Evolutionary conservation across 129 eudicot species (phyloP), one percentile per base, ranked within the genome.

Genomic region (Tagetes erecta): DNA sequence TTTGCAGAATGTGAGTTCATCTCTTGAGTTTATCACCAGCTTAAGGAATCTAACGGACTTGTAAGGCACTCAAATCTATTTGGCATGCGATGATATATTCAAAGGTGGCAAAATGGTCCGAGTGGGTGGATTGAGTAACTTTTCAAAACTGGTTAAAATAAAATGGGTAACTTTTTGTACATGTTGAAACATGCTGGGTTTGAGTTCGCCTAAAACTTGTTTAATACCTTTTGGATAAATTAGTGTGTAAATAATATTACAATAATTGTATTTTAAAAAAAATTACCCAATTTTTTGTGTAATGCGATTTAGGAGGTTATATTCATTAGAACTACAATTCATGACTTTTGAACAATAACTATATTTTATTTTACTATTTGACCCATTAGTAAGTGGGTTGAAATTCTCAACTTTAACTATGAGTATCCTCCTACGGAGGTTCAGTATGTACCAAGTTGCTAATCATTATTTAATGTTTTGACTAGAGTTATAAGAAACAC

Each of bases 1-100:
- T 83, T 58, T 91, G 73, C 88, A 84, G 40, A 88, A 91, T 79
- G 84, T 84, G 67, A 88, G 85, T 83, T 80, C 88, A 45, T 84
- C 97, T 9, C 83, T 91, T 64, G 91, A 84, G 14, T 91, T 91
- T 59, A 65, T 91, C 47, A 74, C 70, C 76, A 71, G 73, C 47
- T 71, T 91, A 86, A 86, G 57, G 57, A 82, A 83, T 65, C 72
- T 88, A 60, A 58, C 79, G n/a, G 70, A 76, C 73, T 83, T 91
- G 97, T 88, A 84, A 86, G 95, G 7, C 42, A 35, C 63, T 70
- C 52, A 3, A 12, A 76, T 76, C 49, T 53, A 63, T 50, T 72
- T 27, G 44, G 55, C 56, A 67, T 39, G 75, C 42, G 37, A 9
- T 68, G 39, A 67, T 46, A 39, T 14, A 44, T 70, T 63, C 5